A percentile compares a stretch with the other conserved stretches of the same genome.
Evolutionary conservation across 768 basidiomycete genomes (phyloP).

Genomic region (Rubroboletus pulcherrimus): DNA sequence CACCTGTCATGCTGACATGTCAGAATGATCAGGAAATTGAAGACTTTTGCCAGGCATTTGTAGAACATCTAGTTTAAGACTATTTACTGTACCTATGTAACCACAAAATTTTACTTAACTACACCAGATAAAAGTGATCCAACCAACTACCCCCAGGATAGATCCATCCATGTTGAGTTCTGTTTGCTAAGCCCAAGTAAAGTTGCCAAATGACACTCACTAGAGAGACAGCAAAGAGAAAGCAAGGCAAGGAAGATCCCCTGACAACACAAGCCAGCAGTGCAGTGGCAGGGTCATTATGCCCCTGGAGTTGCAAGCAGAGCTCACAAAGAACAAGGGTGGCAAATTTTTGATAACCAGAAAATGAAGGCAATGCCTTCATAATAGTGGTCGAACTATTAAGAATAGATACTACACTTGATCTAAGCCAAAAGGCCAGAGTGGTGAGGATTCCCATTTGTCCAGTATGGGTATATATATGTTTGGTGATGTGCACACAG

Average conservation of each 20-base stretch:
- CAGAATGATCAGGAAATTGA: too few species aligned
- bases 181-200: conserved; percentile 10
- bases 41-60: too few species aligned
- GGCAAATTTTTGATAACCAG: conserved; percentile 49
- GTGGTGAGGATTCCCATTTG: conserved; percentile 7
- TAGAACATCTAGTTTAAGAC: too few species aligned
- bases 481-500: conserved; percentile 9
- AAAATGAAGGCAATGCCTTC: conserved; percentile 49
- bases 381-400: conserved; percentile 58
- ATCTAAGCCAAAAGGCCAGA: conserved; percentile 64
- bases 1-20: too few species aligned
- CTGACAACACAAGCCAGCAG: conserved; percentile 56
- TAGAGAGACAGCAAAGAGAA: conserved; percentile 16
- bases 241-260: conserved; percentile 37
- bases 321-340: conserved; percentile 27
- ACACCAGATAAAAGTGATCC: too few species aligned
- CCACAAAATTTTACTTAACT: too few species aligned
- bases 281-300: conserved; percentile 41
- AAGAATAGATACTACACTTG: conserved; percentile 79
- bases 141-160: too few species aligned
- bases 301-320: conserved; percentile 42
- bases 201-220: background rate
- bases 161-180: background rate
- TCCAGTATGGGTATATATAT: conserved; percentile 9
- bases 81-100: too few species aligned